These are phyloP conservation scores for Ophiocordyceps sinensis DNA, from an alignment of 2,329 filamentous ascomycete species.

Conservation along the genomic window DNA sequence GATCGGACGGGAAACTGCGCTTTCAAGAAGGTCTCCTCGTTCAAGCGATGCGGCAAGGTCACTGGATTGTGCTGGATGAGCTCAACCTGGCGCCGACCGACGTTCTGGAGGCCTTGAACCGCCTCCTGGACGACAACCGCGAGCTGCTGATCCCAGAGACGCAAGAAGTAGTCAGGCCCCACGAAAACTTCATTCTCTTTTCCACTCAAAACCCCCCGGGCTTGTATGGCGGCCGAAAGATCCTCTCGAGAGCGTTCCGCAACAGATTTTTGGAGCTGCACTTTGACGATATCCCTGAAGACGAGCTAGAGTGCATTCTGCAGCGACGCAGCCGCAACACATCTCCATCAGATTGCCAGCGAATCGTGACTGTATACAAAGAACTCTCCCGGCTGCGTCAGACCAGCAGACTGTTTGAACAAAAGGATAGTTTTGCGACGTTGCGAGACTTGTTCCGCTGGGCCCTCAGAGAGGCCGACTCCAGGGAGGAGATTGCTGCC, in stretches of 20 bases:
- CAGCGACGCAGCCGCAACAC: conserved; percentile 76
- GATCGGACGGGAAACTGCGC: conserved; percentile 64
- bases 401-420: conserved; percentile 82
- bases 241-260: conserved; percentile 83
- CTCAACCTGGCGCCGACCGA: conserved; percentile 94
- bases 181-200: conserved; percentile 94
- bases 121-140: conserved; percentile 87
- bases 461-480: conserved; percentile 75
- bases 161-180: conserved; percentile 81
- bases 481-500: conserved; percentile 71
- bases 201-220: conserved; percentile 96
- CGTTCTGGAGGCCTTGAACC: conserved; percentile 89
- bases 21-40: conserved; percentile 94
- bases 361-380: conserved; percentile 88
- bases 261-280: conserved; percentile 96
- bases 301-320: conserved; percentile 82
- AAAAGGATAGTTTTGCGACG: conserved; percentile 94
- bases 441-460: conserved; percentile 91
- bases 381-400: conserved; percentile 83
- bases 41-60: conserved; percentile 78
- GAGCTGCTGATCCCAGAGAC: conserved; percentile 94
- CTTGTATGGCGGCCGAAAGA: conserved; percentile 87
- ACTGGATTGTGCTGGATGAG: conserved; percentile 98
- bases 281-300: conserved; percentile 94
- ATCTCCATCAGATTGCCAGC: conserved; percentile 77